Evolutionary conservation across 2,329 filamentous ascomycete genomes (phyloP).

Genomic region (Verticillium longisporum): DNA sequence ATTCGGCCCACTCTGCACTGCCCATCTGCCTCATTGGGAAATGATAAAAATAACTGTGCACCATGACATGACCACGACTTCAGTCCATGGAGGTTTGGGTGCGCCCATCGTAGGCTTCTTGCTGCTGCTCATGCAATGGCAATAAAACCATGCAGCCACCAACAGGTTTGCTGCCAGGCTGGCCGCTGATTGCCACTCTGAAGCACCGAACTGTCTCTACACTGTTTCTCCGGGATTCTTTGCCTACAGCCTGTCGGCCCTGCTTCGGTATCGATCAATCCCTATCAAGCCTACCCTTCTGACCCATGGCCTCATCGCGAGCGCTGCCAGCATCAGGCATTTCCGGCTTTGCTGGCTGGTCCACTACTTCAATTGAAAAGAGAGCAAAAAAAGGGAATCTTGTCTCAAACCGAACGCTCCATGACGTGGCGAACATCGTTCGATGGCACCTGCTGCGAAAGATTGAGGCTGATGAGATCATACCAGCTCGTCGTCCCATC

Average conservation of each 20-base stretch:
- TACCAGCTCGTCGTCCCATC: slow-evolving; percentile 46
- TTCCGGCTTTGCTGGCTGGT: no score
- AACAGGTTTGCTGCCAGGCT: not conserved
- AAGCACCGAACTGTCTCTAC: no score
- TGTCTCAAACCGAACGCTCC: slow-evolving; percentile 14
- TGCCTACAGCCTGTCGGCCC: no score
- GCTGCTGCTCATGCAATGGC: not conserved
- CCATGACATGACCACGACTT: not conserved
- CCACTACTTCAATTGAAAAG: not conserved
- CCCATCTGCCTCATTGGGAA: not conserved
- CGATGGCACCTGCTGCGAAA: slow-evolving; percentile 39
- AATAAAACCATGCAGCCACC: not conserved
- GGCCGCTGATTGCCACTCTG: no score
- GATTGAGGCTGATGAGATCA: slow-evolving; percentile 53
- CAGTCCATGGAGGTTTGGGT: not conserved
- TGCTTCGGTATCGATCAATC: not conserved
- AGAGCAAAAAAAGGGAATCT: not conserved
- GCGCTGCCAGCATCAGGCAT: no score
- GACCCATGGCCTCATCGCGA: no score
- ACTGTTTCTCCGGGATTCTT: not conserved
- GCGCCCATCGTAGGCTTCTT: not conserved
- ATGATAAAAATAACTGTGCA: not conserved
- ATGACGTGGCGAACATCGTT: slow-evolving; percentile 47
- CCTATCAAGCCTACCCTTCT: not conserved
- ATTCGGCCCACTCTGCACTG: not conserved